Conservation (phyloP, 2,329 filamentous ascomycete species). For the Colletotrichum chrysophilum region DNA sequence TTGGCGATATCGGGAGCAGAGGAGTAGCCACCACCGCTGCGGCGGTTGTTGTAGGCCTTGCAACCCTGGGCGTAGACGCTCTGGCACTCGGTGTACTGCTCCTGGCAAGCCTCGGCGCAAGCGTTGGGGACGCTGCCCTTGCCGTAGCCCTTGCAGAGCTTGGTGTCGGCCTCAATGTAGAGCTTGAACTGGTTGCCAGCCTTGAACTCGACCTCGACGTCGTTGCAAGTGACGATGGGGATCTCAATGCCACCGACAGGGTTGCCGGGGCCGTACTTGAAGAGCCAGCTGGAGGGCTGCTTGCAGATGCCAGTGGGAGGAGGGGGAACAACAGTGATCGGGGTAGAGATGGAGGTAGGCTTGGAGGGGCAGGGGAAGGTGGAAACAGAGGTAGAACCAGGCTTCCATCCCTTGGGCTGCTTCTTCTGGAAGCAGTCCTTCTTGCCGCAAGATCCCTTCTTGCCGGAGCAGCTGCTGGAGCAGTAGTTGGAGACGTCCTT, state of each 20-base stretch:
- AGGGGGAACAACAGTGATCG: constrained; percentile 42
- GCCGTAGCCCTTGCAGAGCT: constrained; percentile 49
- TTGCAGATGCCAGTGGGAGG: constrained; percentile 57
- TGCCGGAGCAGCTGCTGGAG: constrained; percentile 35
- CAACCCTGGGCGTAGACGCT: constrained; percentile 56
- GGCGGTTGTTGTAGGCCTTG: constrained; percentile 31
- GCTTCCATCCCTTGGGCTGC: constrained; percentile 39
- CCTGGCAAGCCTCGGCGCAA: constrained; percentile 58
- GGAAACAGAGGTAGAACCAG: constrained; percentile 31
- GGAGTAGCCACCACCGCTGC: constrained; percentile 12
- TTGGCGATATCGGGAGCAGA: constrained; percentile 18
- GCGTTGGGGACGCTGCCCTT: constrained; percentile 41
- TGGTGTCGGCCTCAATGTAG: constrained; percentile 49
- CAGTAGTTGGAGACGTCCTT: constrained; percentile 50
- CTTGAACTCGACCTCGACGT: constrained; percentile 46
- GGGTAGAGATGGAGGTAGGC: constrained; percentile 29
- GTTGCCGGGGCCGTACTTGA: constrained; percentile 71
- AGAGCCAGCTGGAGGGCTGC: constrained; percentile 60
- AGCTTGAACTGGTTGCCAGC: constrained; percentile 54
- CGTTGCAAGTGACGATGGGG: constrained; percentile 61
- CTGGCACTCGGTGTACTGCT: constrained; percentile 55
- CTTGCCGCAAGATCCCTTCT: constrained; percentile 44
- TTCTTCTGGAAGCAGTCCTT: constrained; percentile 45
- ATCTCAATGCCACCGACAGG: constrained; percentile 57
- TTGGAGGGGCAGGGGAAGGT: constrained; percentile 28